These are phyloP conservation scores for Mariannaea elegans DNA, from an alignment of 2,329 filamentous ascomycete species.

Conservation along the genomic window DNA sequence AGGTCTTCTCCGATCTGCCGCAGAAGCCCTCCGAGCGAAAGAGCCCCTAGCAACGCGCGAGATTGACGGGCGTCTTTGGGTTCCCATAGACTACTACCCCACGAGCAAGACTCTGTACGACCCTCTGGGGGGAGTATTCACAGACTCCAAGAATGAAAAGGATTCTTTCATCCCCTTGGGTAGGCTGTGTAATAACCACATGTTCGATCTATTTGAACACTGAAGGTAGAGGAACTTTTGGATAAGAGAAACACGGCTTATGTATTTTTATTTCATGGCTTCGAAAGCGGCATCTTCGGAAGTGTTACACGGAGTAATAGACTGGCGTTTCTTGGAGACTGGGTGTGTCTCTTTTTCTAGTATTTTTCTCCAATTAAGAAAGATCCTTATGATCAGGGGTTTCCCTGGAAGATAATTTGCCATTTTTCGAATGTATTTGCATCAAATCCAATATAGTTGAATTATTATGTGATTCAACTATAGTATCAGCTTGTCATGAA, in stretches of 20 bases:
- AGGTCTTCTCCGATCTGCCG: constrained; percentile 12
- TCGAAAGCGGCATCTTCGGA: neutral
- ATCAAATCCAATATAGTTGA: no score
- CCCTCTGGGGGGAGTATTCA: neutral
- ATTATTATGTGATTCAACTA: no score
- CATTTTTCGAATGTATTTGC: no score
- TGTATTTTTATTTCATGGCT: neutral
- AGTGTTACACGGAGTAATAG: neutral
- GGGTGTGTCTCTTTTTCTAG: neutral
- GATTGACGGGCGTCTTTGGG: constrained; percentile 32
- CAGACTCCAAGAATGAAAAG: neutral
- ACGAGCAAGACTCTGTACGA: neutral
- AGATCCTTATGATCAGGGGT: neutral
- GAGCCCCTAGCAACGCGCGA: constrained; percentile 15
- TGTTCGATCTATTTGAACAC: neutral
- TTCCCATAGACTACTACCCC: constrained; percentile 16
- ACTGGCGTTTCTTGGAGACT: neutral
- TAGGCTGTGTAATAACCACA: neutral
- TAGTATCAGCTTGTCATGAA: no score
- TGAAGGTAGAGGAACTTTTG: neutral
- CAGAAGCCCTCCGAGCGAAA: neutral
- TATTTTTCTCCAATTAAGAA: neutral
- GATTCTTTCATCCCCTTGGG: neutral
- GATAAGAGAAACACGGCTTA: neutral
- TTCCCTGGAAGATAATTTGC: no score